Evolutionary conservation across 805 yeast species (phyloP), one percentile per base, ranked within the genome.

Genomic region (Kluyveromyces aestuarii): DNA sequence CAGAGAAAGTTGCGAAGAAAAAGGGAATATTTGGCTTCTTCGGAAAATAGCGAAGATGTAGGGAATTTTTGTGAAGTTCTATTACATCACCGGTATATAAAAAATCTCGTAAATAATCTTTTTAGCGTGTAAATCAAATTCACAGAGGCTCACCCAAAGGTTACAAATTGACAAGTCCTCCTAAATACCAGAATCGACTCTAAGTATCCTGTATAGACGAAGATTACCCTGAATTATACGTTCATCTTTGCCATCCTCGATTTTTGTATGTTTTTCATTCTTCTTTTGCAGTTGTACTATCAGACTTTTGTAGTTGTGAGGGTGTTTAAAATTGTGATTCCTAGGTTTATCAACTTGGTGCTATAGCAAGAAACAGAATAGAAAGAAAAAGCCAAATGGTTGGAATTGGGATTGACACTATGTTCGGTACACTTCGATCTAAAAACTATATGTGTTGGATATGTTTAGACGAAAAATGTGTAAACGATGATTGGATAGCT

Each of bases 21-120:
- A 74, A 78, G 52, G 87, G 91, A 2, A 79, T 86, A 60, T 81
- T 86, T 61, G 90, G 93, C 6, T 63, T 84, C 19, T 84, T 84
- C 67, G 84, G 89, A 39, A 77, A 81, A 30, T 30, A 30, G 35
- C 25, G 4, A 30, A 30, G 14, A 13, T 30, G 11, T 30, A 3
- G 4, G 35, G 14, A 30, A 11, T 7, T 30, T 11, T 5, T 13
- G 8, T 11, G 11, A 2, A 30, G 11, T 30, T 30, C 8, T 30
- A 10, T 5, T 7, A 30, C 11, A 3, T 13, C 11, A 11, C 8
- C 14, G 35, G 14, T 30, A 30, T 30, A 30, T 30, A 30, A 7
- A 30, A 5, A 30, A 30, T 30, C 14, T 30, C 25, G 6, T 21
- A 21, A 4, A 21, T 21, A 21, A 21, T 21, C 6, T 21, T 21